Evolutionary conservation across 2,329 filamentous ascomycete species (phyloP), one percentile per base, ranked within the genome.

Genomic region (Berkeleyomyces rouxiae): DNA sequence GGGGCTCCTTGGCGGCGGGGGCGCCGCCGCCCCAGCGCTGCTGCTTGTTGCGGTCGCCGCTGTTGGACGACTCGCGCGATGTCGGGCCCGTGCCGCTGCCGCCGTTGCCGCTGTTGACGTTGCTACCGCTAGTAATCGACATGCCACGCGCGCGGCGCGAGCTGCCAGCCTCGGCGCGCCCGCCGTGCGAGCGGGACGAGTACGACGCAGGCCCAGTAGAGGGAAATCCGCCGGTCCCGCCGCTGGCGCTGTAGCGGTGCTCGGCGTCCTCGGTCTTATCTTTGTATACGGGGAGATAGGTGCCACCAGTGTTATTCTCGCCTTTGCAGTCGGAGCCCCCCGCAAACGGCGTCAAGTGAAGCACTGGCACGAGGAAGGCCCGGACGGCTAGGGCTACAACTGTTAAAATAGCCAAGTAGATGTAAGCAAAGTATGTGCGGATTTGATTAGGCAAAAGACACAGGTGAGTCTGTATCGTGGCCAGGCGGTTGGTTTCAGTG

Each of bases 361-460:
- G 72, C 6, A 80, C 69, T 2, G 82, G 80, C 6, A 84, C 77
- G 42, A 86, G 74, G 51, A 84, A 73, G 4, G 82, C 80, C 16
- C 82, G 76, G 6, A 79, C 71, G 53, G 75, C 71, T 5, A 86
- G 75, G 3, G 79, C 65, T 11, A 79, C 69, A 10, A 84, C 53
- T 31, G 75, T 78, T 4, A 83, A 67, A 23, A 78, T 77, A 0
- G 86, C 76, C 13, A 93, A 77, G 37, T 80, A 75, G 42, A 78
- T 82, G 70, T 99, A 99, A 63, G 82, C 81, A 65, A 93, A 83
- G 72, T 92, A 95, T 5, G 90, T 91, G 59, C 81, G 81, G 9
- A 96, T 77, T 72, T 96, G 90, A 71, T 92, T 90, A 0, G 93
- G 93, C 7, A 97, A 78, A 1, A 99, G 80, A 70, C 93, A 99